Base-by-base conservation (phyloP, 495 filamentous ascomycete genomes). In the Pseudomonodictys pantanalensis region DNA sequence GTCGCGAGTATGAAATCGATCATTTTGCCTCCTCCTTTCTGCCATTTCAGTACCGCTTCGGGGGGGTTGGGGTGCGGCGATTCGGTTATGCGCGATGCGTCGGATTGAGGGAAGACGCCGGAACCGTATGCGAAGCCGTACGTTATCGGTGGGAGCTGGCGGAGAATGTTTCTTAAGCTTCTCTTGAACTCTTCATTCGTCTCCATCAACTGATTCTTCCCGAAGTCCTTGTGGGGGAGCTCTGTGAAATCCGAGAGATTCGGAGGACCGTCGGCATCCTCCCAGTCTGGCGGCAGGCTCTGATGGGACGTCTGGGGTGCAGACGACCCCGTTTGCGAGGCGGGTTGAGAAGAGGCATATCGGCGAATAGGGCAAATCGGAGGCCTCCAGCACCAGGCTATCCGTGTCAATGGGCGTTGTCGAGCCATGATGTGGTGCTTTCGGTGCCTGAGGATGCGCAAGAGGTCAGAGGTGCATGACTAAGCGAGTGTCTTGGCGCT, bases 1-100 rank as follows among this genome's bases (percentile, higher is more conserved):
- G 97, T 92, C 29, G 93, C 95, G 64, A 97, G 96, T 54, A 98
- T 95, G 67, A 97, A 93, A 72, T 98, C 93, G 64, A 98, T 96
- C 88, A 97, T 95, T 73, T 97, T 97, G 8, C 87, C 89, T 1
- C 83, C 85, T 35, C 89, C 89, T 66, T 88, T 84, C 69, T 97
- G 92, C 61, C 89, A 87, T 32, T 87, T 86, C 48, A 84, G 75
- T 30, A 96, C 86, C 10, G 89, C 90, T 23, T 81, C 72, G 18
- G 88, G 89, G 1, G 90, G 82, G 50, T 90, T 84, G 2, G 90
- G 85, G 65, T 96, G 91, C 24, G 87, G 78, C 18, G 77, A 76
- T 30, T 77, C 76, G n/a, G 82, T 74, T 2, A 76, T 70, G 2
- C 79, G 73, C 15, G 74, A 71, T 9, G 70, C 71, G 47, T 71